These are phyloP conservation scores for Rhizopus stolonifer DNA, from an alignment of 371 early-diverging fungal genomes.

Conservation along the genomic window DNA sequence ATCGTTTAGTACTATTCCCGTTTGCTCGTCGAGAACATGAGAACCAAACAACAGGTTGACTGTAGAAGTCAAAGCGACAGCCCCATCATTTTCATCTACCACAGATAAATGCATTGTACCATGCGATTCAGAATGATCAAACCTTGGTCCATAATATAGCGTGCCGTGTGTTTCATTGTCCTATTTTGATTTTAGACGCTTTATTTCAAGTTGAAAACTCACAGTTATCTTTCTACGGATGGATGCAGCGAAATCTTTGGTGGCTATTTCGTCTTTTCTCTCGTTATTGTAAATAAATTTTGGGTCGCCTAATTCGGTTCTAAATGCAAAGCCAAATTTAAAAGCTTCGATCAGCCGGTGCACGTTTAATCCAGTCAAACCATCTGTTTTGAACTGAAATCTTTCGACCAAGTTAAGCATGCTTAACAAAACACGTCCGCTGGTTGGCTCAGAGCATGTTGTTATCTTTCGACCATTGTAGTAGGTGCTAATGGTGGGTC, in stretches of 20 bases:
- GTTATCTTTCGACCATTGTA: constrained; percentile 79
- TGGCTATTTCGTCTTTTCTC: constrained; percentile 59
- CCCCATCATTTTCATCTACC: constrained; percentile 81
- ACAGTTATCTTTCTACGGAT: constrained; percentile 72
- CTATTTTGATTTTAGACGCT: constrained; percentile 18
- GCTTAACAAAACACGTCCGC: constrained; percentile 82
- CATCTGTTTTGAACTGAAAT: constrained; percentile 63
- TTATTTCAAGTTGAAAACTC: constrained; percentile 21
- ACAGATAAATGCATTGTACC: constrained; percentile 98
- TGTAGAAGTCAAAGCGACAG: constrained; percentile 93
- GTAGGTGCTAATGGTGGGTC: constrained; percentile 61
- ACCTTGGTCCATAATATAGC: constrained; percentile 77
- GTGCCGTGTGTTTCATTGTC: constrained; percentile 42
- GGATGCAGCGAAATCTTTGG: constrained; percentile 66
- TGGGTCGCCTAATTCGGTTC: constrained; percentile 86
- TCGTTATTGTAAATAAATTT: constrained; percentile 55
- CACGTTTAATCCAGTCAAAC: constrained; percentile 53
- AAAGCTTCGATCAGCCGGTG: constrained; percentile 90
- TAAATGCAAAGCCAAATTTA: constrained; percentile 87
- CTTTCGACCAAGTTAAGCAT: constrained; percentile 90
- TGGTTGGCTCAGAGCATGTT: constrained; percentile 73
- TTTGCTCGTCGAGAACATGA: constrained; percentile 84
- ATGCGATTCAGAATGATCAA: constrained; percentile 79
- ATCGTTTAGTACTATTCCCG: constrained; percentile 98
- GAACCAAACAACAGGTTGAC: constrained; percentile 96